A percentile compares a stretch with the other conserved stretches of the same genome.
Conservation (phyloP, 805 yeast genomes). For the Barnettozyma populi region DNA sequence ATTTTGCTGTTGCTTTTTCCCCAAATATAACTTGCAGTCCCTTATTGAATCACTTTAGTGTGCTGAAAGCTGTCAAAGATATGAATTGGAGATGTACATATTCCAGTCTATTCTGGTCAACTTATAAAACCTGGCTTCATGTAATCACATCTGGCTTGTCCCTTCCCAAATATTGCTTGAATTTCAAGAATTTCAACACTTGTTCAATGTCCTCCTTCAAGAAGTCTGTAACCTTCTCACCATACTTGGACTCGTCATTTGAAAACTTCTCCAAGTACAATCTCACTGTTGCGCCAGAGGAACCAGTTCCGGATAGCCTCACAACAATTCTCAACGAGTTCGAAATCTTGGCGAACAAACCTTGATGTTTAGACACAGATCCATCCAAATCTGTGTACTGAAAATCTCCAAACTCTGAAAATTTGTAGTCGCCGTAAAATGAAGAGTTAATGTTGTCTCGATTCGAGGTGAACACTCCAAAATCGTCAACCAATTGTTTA, state of each 20-base stretch:
- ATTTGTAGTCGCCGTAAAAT: constrained; percentile 43
- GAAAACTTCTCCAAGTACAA: constrained; percentile 84
- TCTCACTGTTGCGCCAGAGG: constrained; percentile 95
- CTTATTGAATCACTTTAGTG: too few relatives aligned
- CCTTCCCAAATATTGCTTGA: constrained; percentile 71
- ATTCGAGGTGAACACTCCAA: constrained; percentile 35
- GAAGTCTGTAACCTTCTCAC: constrained; percentile 57
- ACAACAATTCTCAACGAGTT: constrained; percentile 83
- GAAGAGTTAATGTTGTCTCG: constrained; percentile 42
- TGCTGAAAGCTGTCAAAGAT: too few relatives aligned
- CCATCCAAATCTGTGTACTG: constrained; percentile 94
- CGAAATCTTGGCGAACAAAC: constrained; percentile 74
- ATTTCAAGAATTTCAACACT: constrained; percentile 63
- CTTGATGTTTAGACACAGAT: constrained; percentile 81
- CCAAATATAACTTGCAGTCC: too few relatives aligned
- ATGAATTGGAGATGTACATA: too few relatives aligned
- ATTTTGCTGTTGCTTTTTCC: too few relatives aligned
- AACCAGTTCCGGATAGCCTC: constrained; percentile 94
- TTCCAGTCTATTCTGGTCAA: not conserved
- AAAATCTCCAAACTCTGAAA: constrained; percentile 80
- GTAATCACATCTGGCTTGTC: constrained; percentile 89
- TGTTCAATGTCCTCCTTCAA: constrained; percentile 55
- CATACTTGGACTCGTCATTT: constrained; percentile 45
- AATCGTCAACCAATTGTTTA: constrained; percentile 50
- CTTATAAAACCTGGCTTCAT: constrained; percentile 21